Conservation (phyloP, 2,329 filamentous ascomycete genomes). For the Cyphellophora attinorum region DNA sequence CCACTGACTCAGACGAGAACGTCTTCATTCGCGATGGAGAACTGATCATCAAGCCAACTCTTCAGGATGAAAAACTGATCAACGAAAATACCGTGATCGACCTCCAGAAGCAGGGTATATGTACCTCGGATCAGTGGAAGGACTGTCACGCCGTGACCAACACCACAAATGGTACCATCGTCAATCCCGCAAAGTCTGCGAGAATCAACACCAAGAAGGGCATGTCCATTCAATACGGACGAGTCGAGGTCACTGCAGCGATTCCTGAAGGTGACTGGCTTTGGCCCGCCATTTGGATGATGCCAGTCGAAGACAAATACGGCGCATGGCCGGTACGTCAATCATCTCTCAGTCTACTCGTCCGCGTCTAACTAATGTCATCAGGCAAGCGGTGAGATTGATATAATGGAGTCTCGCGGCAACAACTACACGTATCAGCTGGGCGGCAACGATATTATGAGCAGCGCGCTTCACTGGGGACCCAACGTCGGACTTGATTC, state of each 20-base stretch:
- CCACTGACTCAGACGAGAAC: constrained; percentile 63
- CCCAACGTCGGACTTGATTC: constrained; percentile 62
- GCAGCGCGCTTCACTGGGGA: constrained; percentile 74
- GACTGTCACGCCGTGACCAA: constrained; percentile 67
- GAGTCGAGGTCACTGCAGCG: constrained; percentile 69
- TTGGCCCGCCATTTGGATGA: constrained; percentile 89
- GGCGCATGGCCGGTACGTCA: constrained; percentile 62
- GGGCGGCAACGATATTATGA: constrained; percentile 73
- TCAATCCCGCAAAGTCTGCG: constrained; percentile 68
- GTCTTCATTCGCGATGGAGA: constrained; percentile 60
- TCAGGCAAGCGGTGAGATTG: constrained; percentile 82
- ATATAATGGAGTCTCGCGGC: constrained; percentile 70
- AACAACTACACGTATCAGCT: constrained; percentile 70
- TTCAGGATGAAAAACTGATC: constrained; percentile 60
- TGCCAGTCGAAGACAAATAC: constrained; percentile 63
- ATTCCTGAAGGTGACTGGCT: constrained; percentile 74
- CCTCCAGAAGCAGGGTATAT: constrained; percentile 55
- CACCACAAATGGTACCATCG: constrained; percentile 64
- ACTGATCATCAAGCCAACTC: constrained; percentile 66
- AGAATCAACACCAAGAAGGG: constrained; percentile 67
- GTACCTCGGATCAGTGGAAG: constrained; percentile 50
- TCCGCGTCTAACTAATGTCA: too few relatives aligned
- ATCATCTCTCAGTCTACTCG: too few relatives aligned
- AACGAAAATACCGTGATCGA: constrained; percentile 59
- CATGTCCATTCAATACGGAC: constrained; percentile 67